Conservation (phyloP, 768 basidiomycete genomes). For the Piloderma croceum region DNA sequence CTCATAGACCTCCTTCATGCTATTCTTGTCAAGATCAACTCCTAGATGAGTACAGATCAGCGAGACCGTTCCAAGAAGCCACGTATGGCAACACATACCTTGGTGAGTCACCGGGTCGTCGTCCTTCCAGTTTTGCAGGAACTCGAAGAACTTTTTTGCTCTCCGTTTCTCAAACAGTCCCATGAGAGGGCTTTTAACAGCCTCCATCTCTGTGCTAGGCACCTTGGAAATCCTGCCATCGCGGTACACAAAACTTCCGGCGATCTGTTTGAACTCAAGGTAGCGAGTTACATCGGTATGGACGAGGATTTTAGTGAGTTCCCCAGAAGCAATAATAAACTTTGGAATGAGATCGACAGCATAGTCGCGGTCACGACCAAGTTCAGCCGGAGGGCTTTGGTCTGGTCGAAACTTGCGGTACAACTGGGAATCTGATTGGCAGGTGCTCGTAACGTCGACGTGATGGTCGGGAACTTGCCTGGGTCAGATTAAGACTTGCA, state of each 20-base stretch:
- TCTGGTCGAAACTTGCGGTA: slow-evolving; percentile 91
- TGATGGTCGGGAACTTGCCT: slow-evolving; percentile 48
- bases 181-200: slow-evolving; percentile 92
- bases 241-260: slow-evolving; percentile 95
- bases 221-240: slow-evolving; percentile 97
- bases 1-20: slow-evolving; percentile 92
- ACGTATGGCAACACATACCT: slow-evolving; percentile 43
- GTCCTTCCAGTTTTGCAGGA: slow-evolving; percentile 92
- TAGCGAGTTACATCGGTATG: slow-evolving; percentile 99
- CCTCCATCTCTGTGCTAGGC: slow-evolving; percentile 96
- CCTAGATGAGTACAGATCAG: slow-evolving; percentile 39
- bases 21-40: slow-evolving; percentile 81
- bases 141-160: slow-evolving; percentile 98
- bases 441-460: slow-evolving; percentile 1
- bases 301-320: slow-evolving; percentile 95
- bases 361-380: slow-evolving; percentile 96
- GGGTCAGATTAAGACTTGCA: slow-evolving; percentile 94
- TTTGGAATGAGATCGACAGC: slow-evolving; percentile 97
- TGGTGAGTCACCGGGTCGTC: slow-evolving; percentile 95
- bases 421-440: slow-evolving; percentile 46
- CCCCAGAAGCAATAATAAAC: slow-evolving; percentile 97
- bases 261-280: slow-evolving; percentile 99
- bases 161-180: slow-evolving; percentile 98
- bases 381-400: slow-evolving; percentile 69
- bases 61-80: background rate